Evolutionary conservation across 805 yeast species (phyloP).

Genomic region (Barnettozyma salicaria): DNA sequence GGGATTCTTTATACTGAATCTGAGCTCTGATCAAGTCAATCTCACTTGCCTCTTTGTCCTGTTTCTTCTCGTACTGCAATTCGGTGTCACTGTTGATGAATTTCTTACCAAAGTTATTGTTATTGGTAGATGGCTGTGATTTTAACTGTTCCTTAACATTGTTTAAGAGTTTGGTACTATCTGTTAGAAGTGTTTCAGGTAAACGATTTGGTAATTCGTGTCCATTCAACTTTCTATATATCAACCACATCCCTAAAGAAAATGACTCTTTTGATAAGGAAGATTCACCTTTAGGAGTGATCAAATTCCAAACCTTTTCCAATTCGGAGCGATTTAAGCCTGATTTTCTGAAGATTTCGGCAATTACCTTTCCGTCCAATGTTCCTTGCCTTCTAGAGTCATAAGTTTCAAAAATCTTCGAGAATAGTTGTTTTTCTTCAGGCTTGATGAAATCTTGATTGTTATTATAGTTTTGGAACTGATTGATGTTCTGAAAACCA

Average conservation of each 20-base stretch:
- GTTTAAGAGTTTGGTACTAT: constrained; percentile 69
- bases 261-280: constrained; percentile 84
- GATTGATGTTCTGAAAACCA: constrained; percentile 26
- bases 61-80: constrained; percentile 56
- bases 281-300: constrained; percentile 80
- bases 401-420: constrained; percentile 84
- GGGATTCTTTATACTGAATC: constrained; percentile 64
- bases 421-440: constrained; percentile 82
- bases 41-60: constrained; percentile 27
- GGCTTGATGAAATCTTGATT: constrained; percentile 67
- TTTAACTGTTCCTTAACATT: constrained; percentile 54
- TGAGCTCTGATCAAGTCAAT: constrained; percentile 53
- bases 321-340: constrained; percentile 82
- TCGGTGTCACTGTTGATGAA: constrained; percentile 74
- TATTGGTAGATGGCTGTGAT: constrained; percentile 12
- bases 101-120: constrained; percentile 33
- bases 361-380: constrained; percentile 76
- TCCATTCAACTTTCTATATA: constrained; percentile 86
- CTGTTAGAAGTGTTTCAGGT: constrained; percentile 89
- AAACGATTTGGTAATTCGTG: constrained; percentile 73
- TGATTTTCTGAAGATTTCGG: constrained; percentile 82
- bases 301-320: constrained; percentile 85
- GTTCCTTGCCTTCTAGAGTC: constrained; percentile 63
- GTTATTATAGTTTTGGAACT: constrained; percentile 27
- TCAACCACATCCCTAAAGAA: constrained; percentile 95